Conservation (phyloP, 305 asterid species). For the Nicotiana rustica region DNA sequence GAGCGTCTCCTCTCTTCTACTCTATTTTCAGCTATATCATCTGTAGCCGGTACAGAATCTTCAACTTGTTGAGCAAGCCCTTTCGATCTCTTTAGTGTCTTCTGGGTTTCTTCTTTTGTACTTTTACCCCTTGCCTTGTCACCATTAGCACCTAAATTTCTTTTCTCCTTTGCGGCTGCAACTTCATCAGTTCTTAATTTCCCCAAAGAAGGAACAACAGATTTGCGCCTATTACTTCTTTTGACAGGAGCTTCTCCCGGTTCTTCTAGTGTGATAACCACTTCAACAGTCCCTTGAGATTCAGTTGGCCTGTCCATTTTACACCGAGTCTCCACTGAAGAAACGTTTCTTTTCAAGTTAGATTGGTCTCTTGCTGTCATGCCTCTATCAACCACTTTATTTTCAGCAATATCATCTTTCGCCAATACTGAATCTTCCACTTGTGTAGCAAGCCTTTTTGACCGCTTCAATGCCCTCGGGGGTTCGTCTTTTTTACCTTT, state of each 20-base stretch:
- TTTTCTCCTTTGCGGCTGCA: conserved; percentile 37
- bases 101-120: conserved; percentile 23
- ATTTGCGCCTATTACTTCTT: conserved; percentile 48
- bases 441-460: conserved; percentile 26
- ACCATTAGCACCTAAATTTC: conserved; percentile 35
- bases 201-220: conserved; percentile 40
- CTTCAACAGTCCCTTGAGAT: conserved; percentile 27
- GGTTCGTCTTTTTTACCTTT: background rate
- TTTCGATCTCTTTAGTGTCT: conserved; percentile 8
- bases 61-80: background rate
- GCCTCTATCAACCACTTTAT: background rate
- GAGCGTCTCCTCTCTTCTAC: conserved; percentile 45
- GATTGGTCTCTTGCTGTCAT: background rate
- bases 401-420: conserved; percentile 27
- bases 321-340: background rate
- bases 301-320: conserved; percentile 1
- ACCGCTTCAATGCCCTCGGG: conserved; percentile 8
- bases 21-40: conserved; percentile 24
- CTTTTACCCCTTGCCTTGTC: background rate
- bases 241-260: conserved; percentile 33
- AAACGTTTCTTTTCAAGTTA: background rate
- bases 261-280: background rate
- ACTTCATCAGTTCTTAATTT: conserved; percentile 37
- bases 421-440: conserved; percentile 31
- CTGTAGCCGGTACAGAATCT: background rate